These are phyloP conservation scores for Lachnellula willkommii DNA, from an alignment of 2,329 filamentous ascomycete species.

Conservation along the genomic window DNA sequence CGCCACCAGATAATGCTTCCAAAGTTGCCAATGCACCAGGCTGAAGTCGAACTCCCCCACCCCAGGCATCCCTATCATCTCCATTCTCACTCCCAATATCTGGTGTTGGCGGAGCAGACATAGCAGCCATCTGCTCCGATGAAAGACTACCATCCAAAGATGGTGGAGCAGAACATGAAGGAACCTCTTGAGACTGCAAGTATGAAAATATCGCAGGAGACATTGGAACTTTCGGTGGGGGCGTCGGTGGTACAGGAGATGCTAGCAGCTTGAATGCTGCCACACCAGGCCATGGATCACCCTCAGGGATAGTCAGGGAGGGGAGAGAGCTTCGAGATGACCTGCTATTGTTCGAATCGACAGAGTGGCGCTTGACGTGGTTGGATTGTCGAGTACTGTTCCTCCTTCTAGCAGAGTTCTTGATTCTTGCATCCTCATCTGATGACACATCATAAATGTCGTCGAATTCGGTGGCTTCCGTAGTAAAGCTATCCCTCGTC, in stretches of 20 bases:
- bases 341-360: constrained; percentile 20
- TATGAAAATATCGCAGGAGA: constrained; percentile 70
- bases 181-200: constrained; percentile 64
- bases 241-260: constrained; percentile 58
- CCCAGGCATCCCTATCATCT: constrained; percentile 60
- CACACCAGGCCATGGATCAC: constrained; percentile 43
- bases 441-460: constrained; percentile 77
- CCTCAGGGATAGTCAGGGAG: constrained; percentile 46
- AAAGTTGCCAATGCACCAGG: constrained; percentile 76
- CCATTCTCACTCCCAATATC: constrained; percentile 55
- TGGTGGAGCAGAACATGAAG: constrained; percentile 72
- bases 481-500: constrained; percentile 57
- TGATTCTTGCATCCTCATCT: constrained; percentile 61
- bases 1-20: constrained; percentile 61
- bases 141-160: constrained; percentile 79
- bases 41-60: constrained; percentile 64
- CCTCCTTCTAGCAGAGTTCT: constrained; percentile 34
- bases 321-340: constrained; percentile 35
- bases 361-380: constrained; percentile 24
- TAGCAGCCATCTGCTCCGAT: constrained; percentile 77
- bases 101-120: constrained; percentile 82
- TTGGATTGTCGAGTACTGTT: constrained; percentile 29
- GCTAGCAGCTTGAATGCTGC: constrained; percentile 43
- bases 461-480: constrained; percentile 70
- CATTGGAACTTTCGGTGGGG: constrained; percentile 64